Base-by-base conservation (phyloP, 1,284 basidiomycete species). In the Microbotryum scabiosae region DNA sequence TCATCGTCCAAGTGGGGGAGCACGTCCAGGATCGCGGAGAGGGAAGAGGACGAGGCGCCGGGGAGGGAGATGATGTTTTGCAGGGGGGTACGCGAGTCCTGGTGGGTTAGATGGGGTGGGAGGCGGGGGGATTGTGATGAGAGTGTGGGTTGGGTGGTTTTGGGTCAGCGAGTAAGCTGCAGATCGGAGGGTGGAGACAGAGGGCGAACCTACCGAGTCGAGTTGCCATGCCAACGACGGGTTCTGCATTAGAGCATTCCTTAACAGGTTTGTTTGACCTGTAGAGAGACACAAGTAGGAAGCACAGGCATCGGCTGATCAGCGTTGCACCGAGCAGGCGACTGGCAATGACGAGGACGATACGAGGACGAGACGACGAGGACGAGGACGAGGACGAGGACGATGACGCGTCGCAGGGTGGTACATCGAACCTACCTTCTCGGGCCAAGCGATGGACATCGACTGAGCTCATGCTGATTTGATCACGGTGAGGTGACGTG, bases 61-160 rank as follows among this genome's bases (percentile, higher is more conserved):
- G 71, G 82, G 12, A 83, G 83, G 4, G 87, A 86, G 12, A 89
- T 84, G 57, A 89, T 88, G 88, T 89, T 92, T 72, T 96, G 92
- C 14, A 96, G 77, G 4, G 90, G 83, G 1, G 91, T 91, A 32
- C 91, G 79, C n/a, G 82, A 85, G 74, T 94, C 91, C 90, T 93
- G 30, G 30, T 30, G 30, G 30, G 30, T 30, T 30, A n/a, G n/a
- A 30, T 5, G 10, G 1, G 43, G 21, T 18, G 5, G 43, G 14
- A 20, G 4, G 26, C 18, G 21, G n/a, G 49, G 23, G 9, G 18
- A 36, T 16, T 47, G 8, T 6, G 54, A 8, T 5, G 47, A 36
- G 36, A 5, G 5, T 18, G 16, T 14, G 21, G 14, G 41, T 18
- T 10, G 16, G 16, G 18, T 5, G 43, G 18, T 8, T 1, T 41